Percentiles rank a stretch among this genome's conserved stretches.
Evolutionary conservation across 108 stramenopile genomes (phyloP).

Genomic region (Chaetoceros muelleri): DNA sequence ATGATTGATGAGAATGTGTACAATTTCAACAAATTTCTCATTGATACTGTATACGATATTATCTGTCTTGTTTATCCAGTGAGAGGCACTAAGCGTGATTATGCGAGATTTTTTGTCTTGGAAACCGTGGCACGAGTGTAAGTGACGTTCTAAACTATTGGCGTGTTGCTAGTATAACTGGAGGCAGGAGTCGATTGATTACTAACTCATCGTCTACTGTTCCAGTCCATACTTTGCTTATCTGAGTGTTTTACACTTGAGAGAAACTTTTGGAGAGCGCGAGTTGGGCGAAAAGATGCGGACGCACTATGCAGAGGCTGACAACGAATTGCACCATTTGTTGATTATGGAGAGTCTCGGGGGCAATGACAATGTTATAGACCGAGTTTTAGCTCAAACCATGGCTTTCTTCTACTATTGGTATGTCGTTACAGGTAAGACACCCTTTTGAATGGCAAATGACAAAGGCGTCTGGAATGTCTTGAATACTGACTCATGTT

Average conservation of each 20-base stretch:
- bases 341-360: conserved; percentile 94
- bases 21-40: conserved; percentile 36
- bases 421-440: conserved; percentile 62
- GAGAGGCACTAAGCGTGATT: conserved; percentile 5
- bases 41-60: conserved; percentile 40
- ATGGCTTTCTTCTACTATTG: conserved; percentile 91
- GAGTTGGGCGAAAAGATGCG: conserved; percentile 18
- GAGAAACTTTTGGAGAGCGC: conserved; percentile 40
- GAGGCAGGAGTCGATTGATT: not conserved
- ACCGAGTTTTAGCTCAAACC: conserved; percentile 82
- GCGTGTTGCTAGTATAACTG: too few relatives aligned
- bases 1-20: conserved; percentile 39
- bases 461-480: conserved; percentile 19
- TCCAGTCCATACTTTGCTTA: conserved; percentile 46
- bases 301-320: conserved; percentile 80
- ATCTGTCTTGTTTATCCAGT: conserved; percentile 42
- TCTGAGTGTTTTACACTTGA: conserved; percentile 40
- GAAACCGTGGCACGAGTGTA: conserved; percentile 51
- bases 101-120: conserved; percentile 41
- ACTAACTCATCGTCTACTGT: not conserved
- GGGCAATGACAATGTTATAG: conserved; percentile 54
- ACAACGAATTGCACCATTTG: conserved; percentile 94
- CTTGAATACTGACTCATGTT: too few relatives aligned
- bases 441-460: too few relatives aligned
- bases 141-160: not conserved